Evolutionary conservation across 1,284 basidiomycete genomes (phyloP).

Genomic region (Ustilago curta): DNA sequence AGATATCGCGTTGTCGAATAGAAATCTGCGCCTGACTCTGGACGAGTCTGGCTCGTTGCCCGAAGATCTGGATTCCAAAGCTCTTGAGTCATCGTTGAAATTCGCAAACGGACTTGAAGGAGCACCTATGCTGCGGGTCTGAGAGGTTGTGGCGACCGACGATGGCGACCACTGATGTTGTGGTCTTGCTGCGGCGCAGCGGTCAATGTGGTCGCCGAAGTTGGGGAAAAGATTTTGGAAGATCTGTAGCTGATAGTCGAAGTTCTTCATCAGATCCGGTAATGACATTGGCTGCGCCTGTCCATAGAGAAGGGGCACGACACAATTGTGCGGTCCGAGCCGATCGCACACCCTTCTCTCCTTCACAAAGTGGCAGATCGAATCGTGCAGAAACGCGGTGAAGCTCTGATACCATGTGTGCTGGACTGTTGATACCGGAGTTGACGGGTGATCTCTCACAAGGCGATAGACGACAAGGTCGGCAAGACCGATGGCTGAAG

Average conservation of each 20-base stretch:
- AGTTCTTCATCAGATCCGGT: conserved; percentile 17
- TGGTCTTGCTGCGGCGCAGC: conserved; percentile 27
- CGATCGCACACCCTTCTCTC: conserved; percentile 40
- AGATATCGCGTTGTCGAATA: neutral
- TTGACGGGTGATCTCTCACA: conserved; percentile 6
- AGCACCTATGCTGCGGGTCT: neutral
- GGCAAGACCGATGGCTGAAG: conserved; percentile 22
- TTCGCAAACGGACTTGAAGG: neutral
- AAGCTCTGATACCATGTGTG: conserved; percentile 33
- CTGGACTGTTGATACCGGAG: conserved; percentile 6
- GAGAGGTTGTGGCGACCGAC: neutral
- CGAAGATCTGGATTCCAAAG: neutral
- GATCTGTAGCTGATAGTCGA: conserved; percentile 35
- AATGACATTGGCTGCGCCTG: conserved; percentile 22
- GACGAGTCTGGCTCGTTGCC: neutral
- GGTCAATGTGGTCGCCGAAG: conserved; percentile 31
- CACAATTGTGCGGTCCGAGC: conserved; percentile 29
- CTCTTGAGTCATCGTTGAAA: neutral
- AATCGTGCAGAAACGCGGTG: conserved; percentile 24
- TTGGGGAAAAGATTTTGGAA: conserved; percentile 44
- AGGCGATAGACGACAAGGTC: conserved; percentile 28
- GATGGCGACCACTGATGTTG: conserved; percentile 1
- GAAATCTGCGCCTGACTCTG: neutral
- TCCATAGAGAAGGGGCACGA: conserved; percentile 26
- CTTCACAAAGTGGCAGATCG: conserved; percentile 19